Percentiles rank a stretch among this genome's conserved stretches.
These are phyloP conservation scores for Colletotrichum karsti DNA, from an alignment of 2,329 filamentous ascomycete species.

Conservation along the genomic window DNA sequence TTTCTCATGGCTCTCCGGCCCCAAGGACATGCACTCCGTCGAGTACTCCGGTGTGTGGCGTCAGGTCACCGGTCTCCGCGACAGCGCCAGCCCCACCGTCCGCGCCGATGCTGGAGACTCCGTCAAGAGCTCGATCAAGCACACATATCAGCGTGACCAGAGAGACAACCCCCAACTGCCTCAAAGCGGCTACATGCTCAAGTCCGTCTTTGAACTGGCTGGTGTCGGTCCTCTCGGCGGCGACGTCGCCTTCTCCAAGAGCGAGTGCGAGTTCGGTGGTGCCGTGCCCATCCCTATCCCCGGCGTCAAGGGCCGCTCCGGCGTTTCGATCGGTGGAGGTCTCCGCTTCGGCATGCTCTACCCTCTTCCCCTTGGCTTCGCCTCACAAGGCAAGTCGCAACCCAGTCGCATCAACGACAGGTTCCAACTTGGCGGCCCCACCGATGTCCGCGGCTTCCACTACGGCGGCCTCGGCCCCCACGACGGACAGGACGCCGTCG, in stretches of 20 bases:
- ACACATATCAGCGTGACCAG: slow-evolving; percentile 82
- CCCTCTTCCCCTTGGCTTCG: slow-evolving; percentile 75
- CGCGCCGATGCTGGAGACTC: slow-evolving; percentile 88
- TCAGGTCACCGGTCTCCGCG: slow-evolving; percentile 82
- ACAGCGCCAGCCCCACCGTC: slow-evolving; percentile 81
- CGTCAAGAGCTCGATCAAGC: slow-evolving; percentile 86
- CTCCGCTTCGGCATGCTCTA: slow-evolving; percentile 85
- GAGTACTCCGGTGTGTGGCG: slow-evolving; percentile 87
- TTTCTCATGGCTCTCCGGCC: slow-evolving; percentile 70
- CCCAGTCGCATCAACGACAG: slow-evolving; percentile 91
- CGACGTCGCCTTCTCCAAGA: slow-evolving; percentile 93
- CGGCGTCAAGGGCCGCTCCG: slow-evolving; percentile 73
- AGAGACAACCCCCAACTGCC: slow-evolving; percentile 89
- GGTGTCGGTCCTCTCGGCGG: slow-evolving; percentile 83
- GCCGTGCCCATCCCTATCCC: slow-evolving; percentile 79
- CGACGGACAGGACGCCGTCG: slow-evolving; percentile 85
- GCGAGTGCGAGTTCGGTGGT: slow-evolving; percentile 83
- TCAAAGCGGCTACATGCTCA: slow-evolving; percentile 81
- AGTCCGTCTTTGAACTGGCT: slow-evolving; percentile 83
- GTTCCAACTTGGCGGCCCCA: slow-evolving; percentile 93
- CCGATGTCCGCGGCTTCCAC: slow-evolving; percentile 93
- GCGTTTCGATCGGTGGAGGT: slow-evolving; percentile 84
- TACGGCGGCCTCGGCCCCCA: slow-evolving; percentile 88
- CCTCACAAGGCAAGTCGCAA: slow-evolving; percentile 58
- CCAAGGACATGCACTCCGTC: slow-evolving; percentile 73